Conservation (phyloP, 73 alveolate species). For the Stentor coeruleus region DNA sequence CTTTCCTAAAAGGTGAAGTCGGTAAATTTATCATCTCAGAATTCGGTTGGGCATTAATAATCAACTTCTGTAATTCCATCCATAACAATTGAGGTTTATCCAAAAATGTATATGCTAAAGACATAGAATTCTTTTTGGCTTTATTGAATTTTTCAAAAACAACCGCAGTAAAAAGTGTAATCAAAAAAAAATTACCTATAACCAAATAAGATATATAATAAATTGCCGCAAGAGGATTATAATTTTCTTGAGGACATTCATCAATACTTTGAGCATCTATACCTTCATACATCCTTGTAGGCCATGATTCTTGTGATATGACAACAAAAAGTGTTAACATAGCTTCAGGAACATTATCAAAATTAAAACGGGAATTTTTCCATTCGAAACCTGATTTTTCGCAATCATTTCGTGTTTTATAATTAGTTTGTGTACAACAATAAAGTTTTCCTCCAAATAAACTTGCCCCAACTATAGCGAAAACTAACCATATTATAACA, state of each 20-base stretch:
- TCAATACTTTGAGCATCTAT: conserved; percentile 52
- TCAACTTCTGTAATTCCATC: conserved; percentile 11
- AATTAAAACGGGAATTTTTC: conserved; percentile 56
- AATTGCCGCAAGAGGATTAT: not conserved
- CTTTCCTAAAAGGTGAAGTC: not conserved
- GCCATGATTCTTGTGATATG: conserved; percentile 93
- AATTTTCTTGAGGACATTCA: conserved; percentile 61
- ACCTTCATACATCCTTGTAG: conserved; percentile 64
- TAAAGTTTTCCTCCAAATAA: conserved; percentile 77
- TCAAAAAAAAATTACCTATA: conserved; percentile 26
- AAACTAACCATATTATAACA: conserved; percentile 85
- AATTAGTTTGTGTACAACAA: conserved; percentile 29
- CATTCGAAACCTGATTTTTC: conserved; percentile 59
- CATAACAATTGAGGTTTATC: not conserved
- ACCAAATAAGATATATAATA: conserved; percentile 12
- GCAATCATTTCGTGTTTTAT: conserved; percentile 34
- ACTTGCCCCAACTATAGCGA: conserved; percentile 77
- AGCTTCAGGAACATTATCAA: conserved; percentile 83
- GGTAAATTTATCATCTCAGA: conserved; percentile 27
- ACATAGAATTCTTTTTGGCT: conserved; percentile 48
- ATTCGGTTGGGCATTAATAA: not conserved
- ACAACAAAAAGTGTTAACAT: conserved; percentile 86
- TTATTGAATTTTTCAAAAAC: conserved; percentile 34
- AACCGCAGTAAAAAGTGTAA: conserved; percentile 31
- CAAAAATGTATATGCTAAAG: not conserved